phyloP scores from a whole-genome alignment of 352 stramenopile genomes.

The Globisporangium acanthophoron region DNA sequence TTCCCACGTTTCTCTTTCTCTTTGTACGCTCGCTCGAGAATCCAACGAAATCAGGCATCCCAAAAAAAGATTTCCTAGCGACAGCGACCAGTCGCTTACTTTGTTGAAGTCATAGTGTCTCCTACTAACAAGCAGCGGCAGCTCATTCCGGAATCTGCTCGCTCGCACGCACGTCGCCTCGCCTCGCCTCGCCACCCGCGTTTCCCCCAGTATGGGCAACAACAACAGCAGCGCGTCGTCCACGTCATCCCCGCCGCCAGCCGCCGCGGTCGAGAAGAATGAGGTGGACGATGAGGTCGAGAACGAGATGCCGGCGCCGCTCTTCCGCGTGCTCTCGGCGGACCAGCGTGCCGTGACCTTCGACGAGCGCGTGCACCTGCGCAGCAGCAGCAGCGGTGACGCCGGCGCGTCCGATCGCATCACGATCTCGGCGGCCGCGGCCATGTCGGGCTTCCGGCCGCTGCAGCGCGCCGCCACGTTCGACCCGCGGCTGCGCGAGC shows the following conservation, averaged over 20 bases:
- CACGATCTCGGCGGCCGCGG: constrained; percentile 36
- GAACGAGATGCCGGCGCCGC: constrained; percentile 2
- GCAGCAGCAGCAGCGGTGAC: not conserved
- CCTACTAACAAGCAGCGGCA: too few species aligned
- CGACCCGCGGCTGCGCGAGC: constrained; percentile 60
- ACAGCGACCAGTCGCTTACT: not conserved
- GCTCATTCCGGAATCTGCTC: not conserved
- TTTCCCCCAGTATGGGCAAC: not conserved
- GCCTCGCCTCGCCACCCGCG: not conserved
- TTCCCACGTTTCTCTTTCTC: not conserved
- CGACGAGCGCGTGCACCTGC: constrained; percentile 73
- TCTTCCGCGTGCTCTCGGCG: constrained; percentile 60
- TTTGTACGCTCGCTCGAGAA: not conserved
- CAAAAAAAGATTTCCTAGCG: not conserved
- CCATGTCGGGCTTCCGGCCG: constrained; percentile 63
- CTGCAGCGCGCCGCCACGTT: constrained; percentile 75
- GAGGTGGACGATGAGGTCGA: not conserved
- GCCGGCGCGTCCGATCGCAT: constrained; percentile 22
- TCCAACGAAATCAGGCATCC: not conserved
- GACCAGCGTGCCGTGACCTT: constrained; percentile 79
- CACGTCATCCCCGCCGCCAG: not conserved
- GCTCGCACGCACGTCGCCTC: not conserved
- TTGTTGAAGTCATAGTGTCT: not conserved
- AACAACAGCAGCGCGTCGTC: not conserved
- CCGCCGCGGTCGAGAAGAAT: not conserved